phyloP scores from a whole-genome alignment of 2,329 filamentous ascomycete genomes.

The Pyricularia grisea region DNA sequence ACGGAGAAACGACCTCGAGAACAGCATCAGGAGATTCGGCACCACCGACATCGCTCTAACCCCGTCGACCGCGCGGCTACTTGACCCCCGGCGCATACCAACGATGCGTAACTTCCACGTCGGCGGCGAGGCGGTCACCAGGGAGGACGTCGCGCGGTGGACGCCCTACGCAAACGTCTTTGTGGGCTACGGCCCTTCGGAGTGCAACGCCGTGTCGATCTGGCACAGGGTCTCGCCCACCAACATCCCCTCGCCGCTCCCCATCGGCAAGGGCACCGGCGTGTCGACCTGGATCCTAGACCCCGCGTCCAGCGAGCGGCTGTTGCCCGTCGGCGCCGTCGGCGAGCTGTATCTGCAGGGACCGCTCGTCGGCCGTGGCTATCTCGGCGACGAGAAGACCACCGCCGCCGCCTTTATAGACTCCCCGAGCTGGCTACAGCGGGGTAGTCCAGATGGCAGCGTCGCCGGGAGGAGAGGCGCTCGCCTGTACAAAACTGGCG shows the following conservation, averaged over 20 bases:
- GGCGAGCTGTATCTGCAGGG: not conserved
- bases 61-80: not conserved
- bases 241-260: constrained; percentile 9
- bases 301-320: constrained; percentile 11
- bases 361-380: not conserved
- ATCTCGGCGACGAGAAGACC: not conserved
- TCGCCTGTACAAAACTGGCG: not conserved
- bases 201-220: constrained; percentile 9
- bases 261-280: constrained; percentile 11
- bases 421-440: not conserved
- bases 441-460: not conserved
- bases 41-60: not conserved
- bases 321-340: not conserved
- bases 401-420: constrained; percentile 1
- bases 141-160: constrained; percentile 14
- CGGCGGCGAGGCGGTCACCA: constrained; percentile 16
- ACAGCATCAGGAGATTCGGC: not conserved
- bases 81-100: not conserved
- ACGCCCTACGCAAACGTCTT: constrained; percentile 12
- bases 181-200: constrained; percentile 15
- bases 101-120: constrained; percentile 3
- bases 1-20: not conserved
- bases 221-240: not conserved
- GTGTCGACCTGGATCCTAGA: constrained; percentile 22
- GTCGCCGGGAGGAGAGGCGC: not conserved